Percentiles rank a stretch among this genome's conserved stretches.
phyloP scores from a whole-genome alignment of 345 rosid species.

The Syzygium aromaticum region DNA sequence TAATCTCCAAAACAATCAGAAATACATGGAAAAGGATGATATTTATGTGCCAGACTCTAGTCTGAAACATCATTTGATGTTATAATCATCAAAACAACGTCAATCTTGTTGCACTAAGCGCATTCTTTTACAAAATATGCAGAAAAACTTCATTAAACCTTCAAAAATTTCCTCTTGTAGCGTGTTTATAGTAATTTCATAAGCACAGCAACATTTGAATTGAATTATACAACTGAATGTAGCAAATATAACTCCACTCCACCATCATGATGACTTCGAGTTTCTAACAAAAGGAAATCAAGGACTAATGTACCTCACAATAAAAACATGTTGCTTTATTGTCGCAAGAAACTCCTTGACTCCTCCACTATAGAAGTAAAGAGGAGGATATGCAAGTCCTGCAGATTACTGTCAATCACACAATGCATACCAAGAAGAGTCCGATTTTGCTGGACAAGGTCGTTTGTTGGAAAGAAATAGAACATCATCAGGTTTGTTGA shows the following conservation, averaged over 20 bases:
- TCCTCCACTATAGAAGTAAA: conserved; percentile 94
- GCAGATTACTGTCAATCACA: conserved; percentile 13
- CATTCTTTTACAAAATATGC: not conserved
- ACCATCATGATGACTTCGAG: not conserved
- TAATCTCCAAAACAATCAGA: not conserved
- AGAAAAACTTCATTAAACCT: not conserved
- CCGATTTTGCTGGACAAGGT: not conserved
- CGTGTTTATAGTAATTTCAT: not conserved
- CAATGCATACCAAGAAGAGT: not conserved
- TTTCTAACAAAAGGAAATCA: not conserved
- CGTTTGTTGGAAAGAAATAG: not conserved
- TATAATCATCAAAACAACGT: not conserved
- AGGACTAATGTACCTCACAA: conserved; percentile 60
- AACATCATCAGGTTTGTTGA: not conserved
- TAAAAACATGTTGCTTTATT: conserved; percentile 71
- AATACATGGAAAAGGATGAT: not conserved
- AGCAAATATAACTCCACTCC: not conserved
- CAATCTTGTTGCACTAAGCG: not conserved
- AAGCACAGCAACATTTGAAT: not conserved
- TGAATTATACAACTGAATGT: not conserved
- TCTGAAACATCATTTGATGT: not conserved
- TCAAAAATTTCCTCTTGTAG: not conserved
- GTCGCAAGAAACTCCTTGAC: conserved; percentile 81
- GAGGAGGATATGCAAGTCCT: conserved; percentile 93
- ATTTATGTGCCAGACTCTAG: not conserved